Evolutionary conservation across 225 moss, liverwort and hornwort species (phyloP).

Genomic region (Rhytidiadelphus loreus): DNA sequence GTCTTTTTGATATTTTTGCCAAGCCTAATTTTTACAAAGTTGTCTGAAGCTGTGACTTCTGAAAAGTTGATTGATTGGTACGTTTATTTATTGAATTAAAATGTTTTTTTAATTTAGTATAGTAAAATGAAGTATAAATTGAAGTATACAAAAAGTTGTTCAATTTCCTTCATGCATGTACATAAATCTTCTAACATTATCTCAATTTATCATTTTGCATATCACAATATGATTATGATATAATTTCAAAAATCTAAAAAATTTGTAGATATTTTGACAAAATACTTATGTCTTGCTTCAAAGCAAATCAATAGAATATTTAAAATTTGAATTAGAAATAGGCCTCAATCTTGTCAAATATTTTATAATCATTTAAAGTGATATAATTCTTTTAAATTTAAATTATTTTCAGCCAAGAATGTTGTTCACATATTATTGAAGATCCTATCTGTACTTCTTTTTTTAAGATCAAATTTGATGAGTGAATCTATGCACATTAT

Average conservation of each 20-base stretch:
- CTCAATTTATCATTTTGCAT: no score
- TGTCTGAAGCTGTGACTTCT: slow-evolving; percentile 36
- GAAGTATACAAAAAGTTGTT: background rate
- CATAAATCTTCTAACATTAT: background rate
- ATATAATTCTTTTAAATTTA: no score
- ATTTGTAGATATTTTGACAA: background rate
- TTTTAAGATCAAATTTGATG: no score
- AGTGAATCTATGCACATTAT: no score
- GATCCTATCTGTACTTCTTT: fast-evolving
- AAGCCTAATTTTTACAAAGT: slow-evolving; percentile 49
- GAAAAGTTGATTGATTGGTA: slow-evolving; percentile 56
- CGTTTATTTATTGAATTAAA: background rate
- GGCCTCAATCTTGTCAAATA: background rate
- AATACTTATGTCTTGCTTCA: background rate
- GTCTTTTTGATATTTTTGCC: slow-evolving; percentile 57
- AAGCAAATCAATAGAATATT: background rate
- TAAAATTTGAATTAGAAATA: background rate
- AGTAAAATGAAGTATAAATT: background rate
- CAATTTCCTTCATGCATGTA: background rate
- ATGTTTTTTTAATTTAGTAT: background rate
- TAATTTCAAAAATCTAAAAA: background rate
- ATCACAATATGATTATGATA: no score
- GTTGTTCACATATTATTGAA: background rate
- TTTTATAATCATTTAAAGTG: no score
- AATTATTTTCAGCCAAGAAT: background rate